Evolutionary conservation across 1,284 basidiomycete genomes (phyloP).

Genomic region (Puccinia novopanici): DNA sequence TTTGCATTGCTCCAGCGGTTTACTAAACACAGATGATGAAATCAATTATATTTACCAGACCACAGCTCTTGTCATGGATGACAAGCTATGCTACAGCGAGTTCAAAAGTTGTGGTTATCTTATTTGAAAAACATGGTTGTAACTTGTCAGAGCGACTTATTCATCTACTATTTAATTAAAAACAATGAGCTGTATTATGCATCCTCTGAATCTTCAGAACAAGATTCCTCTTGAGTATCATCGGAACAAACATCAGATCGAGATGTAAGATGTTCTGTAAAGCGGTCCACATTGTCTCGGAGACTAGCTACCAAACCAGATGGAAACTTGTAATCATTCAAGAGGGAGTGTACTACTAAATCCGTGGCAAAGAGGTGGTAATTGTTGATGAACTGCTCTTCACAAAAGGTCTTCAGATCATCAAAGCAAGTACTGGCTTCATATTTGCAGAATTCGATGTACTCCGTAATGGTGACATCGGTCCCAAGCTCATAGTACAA

Average conservation of each 20-base stretch:
- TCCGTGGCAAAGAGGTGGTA: neutral
- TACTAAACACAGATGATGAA: neutral
- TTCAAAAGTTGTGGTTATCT: slow-evolving; percentile 23
- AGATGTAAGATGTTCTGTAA: neutral
- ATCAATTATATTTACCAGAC: neutral
- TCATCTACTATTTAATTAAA: neutral
- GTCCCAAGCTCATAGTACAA: neutral
- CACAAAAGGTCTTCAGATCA: neutral
- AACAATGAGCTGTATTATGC: too few species aligned
- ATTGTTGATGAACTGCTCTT: neutral
- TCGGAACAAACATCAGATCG: neutral
- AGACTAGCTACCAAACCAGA: neutral
- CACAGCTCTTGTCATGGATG: neutral
- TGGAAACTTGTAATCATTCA: neutral
- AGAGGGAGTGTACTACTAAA: neutral
- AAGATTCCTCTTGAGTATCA: neutral
- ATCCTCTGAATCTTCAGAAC: neutral
- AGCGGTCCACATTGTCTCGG: neutral
- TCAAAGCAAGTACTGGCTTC: neutral
- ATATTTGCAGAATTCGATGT: neutral
- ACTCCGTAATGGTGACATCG: neutral
- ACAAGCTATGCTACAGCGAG: neutral
- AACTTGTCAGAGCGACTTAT: neutral
- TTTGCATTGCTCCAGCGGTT: neutral
- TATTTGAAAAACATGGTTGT: neutral